phyloP scores from a whole-genome alignment of 1,284 basidiomycete species.

The Ganoderma resinaceum region DNA sequence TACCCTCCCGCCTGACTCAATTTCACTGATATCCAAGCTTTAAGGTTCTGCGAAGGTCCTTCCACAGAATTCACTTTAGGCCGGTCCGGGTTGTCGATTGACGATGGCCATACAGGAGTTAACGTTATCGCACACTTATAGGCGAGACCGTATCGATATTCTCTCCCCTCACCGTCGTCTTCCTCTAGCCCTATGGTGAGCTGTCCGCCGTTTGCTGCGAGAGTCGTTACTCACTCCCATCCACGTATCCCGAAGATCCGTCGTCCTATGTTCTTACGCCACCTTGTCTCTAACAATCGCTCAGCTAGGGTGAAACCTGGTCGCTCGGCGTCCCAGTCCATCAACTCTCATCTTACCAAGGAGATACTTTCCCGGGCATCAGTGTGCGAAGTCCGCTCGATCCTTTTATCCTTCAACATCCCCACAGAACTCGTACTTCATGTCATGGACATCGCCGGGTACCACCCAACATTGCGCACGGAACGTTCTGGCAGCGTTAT shows the following conservation, averaged over 20 bases:
- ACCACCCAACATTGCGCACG: not conserved
- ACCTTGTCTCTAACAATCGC: not conserved
- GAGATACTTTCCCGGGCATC: slow-evolving; percentile 2
- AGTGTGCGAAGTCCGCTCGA: not conserved
- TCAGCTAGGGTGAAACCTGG: not conserved
- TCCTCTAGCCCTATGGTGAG: not conserved
- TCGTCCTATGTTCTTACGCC: not conserved
- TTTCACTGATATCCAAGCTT: too few relatives aligned
- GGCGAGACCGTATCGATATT: not conserved
- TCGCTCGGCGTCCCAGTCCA: too few relatives aligned
- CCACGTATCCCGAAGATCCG: too few relatives aligned
- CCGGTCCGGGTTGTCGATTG: not conserved
- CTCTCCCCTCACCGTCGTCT: not conserved
- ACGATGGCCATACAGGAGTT: not conserved
- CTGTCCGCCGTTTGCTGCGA: not conserved
- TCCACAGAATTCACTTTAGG: too few relatives aligned
- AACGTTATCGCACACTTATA: too few relatives aligned
- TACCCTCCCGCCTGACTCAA: too few relatives aligned
- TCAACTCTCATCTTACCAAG: not conserved
- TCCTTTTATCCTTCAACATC: not conserved
- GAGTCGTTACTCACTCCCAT: not conserved
- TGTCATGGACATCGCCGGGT: not conserved
- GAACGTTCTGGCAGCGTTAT: not conserved
- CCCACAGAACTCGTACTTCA: not conserved
- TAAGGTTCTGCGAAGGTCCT: not conserved